Evolutionary conservation across 1,284 basidiomycete species (phyloP).

Genomic region (Chondrostereum purpureum): DNA sequence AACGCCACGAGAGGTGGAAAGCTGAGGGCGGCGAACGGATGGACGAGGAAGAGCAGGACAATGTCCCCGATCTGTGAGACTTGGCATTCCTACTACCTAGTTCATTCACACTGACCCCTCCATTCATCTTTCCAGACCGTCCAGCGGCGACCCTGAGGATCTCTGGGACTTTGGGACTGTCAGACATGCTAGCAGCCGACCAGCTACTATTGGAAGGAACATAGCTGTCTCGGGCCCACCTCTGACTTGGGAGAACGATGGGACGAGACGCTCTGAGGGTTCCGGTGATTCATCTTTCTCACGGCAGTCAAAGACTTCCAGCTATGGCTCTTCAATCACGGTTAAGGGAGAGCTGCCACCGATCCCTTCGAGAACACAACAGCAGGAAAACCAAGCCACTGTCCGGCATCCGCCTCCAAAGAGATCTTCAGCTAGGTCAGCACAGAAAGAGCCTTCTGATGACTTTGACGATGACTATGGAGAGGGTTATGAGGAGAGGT

Average conservation of each 20-base stretch:
- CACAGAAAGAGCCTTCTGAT: constrained; percentile 46
- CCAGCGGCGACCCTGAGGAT: constrained; percentile 68
- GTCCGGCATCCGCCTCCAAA: constrained; percentile 36
- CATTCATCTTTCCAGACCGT: constrained; percentile 32
- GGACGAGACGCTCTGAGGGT: constrained; percentile 32
- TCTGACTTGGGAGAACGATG: constrained; percentile 71
- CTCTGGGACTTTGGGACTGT: constrained; percentile 95
- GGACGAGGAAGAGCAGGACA: constrained; percentile 65
- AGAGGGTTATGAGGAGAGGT: constrained; percentile 26
- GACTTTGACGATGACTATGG: constrained; percentile 67
- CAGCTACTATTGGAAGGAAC: constrained; percentile 59
- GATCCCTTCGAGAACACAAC: constrained; percentile 38
- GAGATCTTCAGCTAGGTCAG: constrained; percentile 17
- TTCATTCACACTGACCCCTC: constrained; percentile 8
- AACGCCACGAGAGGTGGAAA: constrained; percentile 90
- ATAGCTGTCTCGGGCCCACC: constrained; percentile 58
- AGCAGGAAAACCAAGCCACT: constrained; percentile 50
- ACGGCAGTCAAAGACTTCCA: constrained; percentile 10
- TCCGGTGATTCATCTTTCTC: constrained; percentile 27
- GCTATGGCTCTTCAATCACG: constrained; percentile 33
- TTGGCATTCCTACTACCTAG: constrained; percentile 1
- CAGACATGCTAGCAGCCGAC: constrained; percentile 53
- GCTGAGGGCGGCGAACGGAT: constrained; percentile 79
- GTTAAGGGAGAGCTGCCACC: constrained; percentile 59
- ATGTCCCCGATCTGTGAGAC: constrained; percentile 54